Evolutionary conservation across 306 rosid genomes (phyloP).

Genomic region (Hippophae rhamnoides): DNA sequence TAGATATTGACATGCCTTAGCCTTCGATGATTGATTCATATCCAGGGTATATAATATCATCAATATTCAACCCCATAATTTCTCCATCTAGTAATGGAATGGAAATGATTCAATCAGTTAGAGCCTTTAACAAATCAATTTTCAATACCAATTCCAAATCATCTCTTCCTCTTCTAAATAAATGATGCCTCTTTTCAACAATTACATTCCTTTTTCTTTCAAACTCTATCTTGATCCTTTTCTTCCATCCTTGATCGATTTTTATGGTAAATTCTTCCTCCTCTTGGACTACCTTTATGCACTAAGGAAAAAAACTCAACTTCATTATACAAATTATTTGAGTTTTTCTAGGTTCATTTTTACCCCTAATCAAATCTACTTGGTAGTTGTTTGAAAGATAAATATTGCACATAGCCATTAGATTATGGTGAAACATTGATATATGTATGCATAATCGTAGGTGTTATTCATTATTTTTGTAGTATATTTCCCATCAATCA

Average conservation of each 20-base stretch:
- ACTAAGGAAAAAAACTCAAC: background rate
- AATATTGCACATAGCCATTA: too few species aligned
- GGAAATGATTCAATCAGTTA: conserved; percentile 45
- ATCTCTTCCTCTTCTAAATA: conserved; percentile 63
- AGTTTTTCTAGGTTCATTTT: too few species aligned
- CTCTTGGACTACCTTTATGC: conserved; percentile 42
- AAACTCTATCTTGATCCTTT: conserved; percentile 71
- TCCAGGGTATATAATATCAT: conserved; percentile 50
- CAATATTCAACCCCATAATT: conserved; percentile 28
- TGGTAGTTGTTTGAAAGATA: too few species aligned
- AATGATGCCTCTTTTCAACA: conserved; percentile 45
- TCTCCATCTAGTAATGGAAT: conserved; percentile 70
- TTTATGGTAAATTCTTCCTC: conserved; percentile 52
- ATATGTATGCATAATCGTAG: too few species aligned
- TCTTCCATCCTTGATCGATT: conserved; percentile 82
- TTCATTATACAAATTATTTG: too few species aligned
- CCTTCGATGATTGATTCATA: conserved; percentile 37
- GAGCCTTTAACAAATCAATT: conserved; percentile 61
- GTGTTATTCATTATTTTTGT: too few species aligned
- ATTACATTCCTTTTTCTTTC: conserved; percentile 59
- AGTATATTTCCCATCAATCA: too few species aligned
- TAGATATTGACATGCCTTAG: conserved; percentile 62
- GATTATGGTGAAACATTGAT: too few species aligned
- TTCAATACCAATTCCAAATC: conserved; percentile 50
- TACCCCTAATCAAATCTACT: too few species aligned